phyloP scores from a whole-genome alignment of 139 green algal species.

The Chlorella vulgaris region DNA sequence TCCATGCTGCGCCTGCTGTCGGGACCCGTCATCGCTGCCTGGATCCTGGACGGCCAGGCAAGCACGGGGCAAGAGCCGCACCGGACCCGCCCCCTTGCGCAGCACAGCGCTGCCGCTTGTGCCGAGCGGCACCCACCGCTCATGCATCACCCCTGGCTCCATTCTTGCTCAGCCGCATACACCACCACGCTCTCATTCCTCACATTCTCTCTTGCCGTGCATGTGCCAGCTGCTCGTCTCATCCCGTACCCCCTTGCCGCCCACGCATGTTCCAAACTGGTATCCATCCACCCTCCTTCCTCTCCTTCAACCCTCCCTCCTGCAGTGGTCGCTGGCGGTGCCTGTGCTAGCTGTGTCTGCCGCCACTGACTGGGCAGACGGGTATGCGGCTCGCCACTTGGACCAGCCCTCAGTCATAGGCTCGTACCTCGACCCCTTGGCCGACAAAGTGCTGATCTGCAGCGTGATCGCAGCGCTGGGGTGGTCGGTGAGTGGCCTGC shows the following conservation, averaged over 20 bases:
- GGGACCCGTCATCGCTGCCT: conserved; percentile 51
- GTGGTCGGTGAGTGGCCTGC: conserved; percentile 38
- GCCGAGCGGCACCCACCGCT: no score
- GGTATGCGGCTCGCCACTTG: conserved; percentile 65
- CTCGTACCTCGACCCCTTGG: conserved; percentile 88
- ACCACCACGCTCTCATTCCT: no score
- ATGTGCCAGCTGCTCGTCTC: no score
- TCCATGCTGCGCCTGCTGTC: conserved; percentile 57
- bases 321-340: conserved; percentile 38
- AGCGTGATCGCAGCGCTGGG: conserved; percentile 55
- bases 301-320: not conserved
- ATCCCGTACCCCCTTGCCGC: not conserved
- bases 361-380: conserved; percentile 84
- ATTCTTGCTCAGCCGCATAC: no score
- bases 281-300: not conserved
- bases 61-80: not conserved
- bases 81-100: no score
- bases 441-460: conserved; percentile 82
- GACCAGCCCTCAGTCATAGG: conserved; percentile 74
- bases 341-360: conserved; percentile 39
- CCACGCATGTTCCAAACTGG: not conserved
- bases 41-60: conserved; percentile 49
- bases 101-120: no score
- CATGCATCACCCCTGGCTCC: no score
- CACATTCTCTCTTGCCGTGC: no score